A percentile compares a stretch with the other conserved stretches of the same genome.
Conservation (phyloP, 495 filamentous ascomycete species). For the Hypoxylon perforatum region DNA sequence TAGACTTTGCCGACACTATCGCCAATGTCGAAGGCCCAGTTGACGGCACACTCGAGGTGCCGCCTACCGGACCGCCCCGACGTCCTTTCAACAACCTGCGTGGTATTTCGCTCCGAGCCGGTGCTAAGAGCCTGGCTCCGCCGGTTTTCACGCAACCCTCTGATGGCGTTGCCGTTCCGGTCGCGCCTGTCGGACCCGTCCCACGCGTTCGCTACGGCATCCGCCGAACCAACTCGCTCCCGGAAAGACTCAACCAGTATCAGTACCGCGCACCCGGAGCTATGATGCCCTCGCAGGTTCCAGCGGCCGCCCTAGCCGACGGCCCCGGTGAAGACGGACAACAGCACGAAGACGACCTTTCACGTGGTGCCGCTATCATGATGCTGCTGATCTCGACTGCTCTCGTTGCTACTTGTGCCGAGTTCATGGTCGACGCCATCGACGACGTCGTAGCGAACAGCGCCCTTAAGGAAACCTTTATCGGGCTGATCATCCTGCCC, state of each 20-base stretch:
- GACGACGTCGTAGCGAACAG: conserved; percentile 72
- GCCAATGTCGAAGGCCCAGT: conserved; percentile 41
- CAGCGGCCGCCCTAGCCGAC: conserved; percentile 42
- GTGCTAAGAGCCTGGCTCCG: conserved; percentile 57
- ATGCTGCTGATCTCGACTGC: conserved; percentile 80
- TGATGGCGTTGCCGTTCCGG: conserved; percentile 30
- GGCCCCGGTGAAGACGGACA: conserved; percentile 55
- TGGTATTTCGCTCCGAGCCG: conserved; percentile 52
- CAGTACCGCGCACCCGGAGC: conserved; percentile 49
- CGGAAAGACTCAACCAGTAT: conserved; percentile 72
- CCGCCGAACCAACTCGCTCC: conserved; percentile 82
- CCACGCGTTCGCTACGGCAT: conserved; percentile 69
- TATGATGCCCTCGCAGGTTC: conserved; percentile 57
- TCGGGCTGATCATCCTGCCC: conserved; percentile 88
- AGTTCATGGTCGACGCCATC: conserved; percentile 87
- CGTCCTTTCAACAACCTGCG: conserved; percentile 56
- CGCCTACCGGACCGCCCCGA: conserved; percentile 23
- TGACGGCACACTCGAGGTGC: conserved; percentile 50
- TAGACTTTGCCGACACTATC: conserved; percentile 51
- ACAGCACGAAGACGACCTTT: conserved; percentile 66
- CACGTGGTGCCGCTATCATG: conserved; percentile 77
- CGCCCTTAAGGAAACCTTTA: conserved; percentile 78
- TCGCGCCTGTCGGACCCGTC: conserved; percentile 54
- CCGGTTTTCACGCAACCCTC: conserved; percentile 55
- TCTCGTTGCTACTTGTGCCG: conserved; percentile 86